Evolutionary conservation across 1,284 basidiomycete genomes (phyloP).

Genomic region (Boletus sp.): DNA sequence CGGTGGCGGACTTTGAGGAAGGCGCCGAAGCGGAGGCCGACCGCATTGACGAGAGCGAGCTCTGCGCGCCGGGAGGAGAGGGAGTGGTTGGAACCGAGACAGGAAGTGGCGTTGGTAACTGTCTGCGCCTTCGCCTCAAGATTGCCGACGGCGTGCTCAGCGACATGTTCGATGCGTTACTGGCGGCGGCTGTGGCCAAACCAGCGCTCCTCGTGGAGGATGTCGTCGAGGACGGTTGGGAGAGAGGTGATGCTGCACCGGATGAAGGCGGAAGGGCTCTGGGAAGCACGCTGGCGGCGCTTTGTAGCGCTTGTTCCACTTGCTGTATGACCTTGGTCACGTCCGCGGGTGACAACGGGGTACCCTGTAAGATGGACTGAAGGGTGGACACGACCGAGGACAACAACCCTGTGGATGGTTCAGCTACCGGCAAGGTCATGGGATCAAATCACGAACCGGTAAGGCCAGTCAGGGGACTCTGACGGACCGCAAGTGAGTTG

Average conservation of each 20-base stretch:
- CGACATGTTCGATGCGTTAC: background rate
- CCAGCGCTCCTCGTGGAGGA: slow-evolving; percentile 3
- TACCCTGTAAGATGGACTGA: background rate
- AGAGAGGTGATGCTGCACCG: background rate
- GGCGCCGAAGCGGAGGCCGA: background rate
- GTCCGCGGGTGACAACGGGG: background rate
- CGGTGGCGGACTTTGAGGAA: background rate
- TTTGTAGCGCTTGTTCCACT: slow-evolving; percentile 5
- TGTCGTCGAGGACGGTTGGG: background rate
- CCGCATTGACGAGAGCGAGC: background rate
- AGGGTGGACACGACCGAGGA: background rate
- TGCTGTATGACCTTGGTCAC: background rate
- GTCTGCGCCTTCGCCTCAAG: slow-evolving; percentile 20
- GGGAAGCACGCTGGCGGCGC: background rate
- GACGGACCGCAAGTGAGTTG: slow-evolving; percentile 13
- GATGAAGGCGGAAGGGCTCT: slow-evolving; percentile 12
- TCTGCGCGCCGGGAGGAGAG: background rate
- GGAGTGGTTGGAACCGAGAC: background rate
- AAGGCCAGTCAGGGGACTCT: background rate
- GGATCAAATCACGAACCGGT: background rate
- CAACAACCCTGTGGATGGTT: slow-evolving; percentile 8
- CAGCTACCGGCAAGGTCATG: background rate
- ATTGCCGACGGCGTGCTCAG: slow-evolving; percentile 7
- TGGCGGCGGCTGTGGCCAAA: background rate
- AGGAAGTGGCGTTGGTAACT: slow-evolving; percentile 1